Evolutionary conservation across 805 yeast genomes (phyloP).

Genomic region (Ogataea henricii): DNA sequence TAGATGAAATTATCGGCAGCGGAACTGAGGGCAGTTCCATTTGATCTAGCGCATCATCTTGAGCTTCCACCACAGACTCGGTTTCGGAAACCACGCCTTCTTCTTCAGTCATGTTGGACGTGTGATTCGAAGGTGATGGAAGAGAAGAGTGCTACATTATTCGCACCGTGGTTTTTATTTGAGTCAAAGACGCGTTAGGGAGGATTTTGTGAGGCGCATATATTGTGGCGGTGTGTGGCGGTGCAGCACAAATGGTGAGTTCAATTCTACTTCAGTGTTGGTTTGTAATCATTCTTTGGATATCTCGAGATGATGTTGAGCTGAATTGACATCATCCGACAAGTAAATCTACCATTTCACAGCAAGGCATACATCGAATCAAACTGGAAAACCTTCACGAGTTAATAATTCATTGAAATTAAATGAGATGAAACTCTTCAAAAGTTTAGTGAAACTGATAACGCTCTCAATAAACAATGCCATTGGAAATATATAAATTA

Average conservation of each 20-base stretch:
- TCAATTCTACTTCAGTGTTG: too few species aligned
- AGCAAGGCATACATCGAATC: too few species aligned
- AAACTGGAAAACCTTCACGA: too few species aligned
- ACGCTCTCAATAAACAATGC: conserved; percentile 9
- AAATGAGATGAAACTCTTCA: background rate
- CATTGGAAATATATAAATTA: conserved; percentile 8
- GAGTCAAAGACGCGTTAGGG: background rate
- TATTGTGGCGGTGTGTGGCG: conserved; percentile 3
- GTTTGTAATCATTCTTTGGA: too few species aligned
- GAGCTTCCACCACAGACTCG: conserved; percentile 38
- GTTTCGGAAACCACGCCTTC: conserved; percentile 44
- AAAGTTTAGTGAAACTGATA: background rate
- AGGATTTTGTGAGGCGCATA: background rate
- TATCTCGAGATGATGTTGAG: too few species aligned
- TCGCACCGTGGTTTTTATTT: background rate
- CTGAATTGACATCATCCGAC: too few species aligned
- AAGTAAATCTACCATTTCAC: too few species aligned
- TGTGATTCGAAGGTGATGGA: background rate
- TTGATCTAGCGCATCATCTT: conserved; percentile 7
- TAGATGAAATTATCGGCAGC: conserved; percentile 34
- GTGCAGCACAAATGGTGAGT: background rate
- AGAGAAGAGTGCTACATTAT: background rate
- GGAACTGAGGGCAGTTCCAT: conserved; percentile 35
- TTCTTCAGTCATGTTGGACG: background rate
- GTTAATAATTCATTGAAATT: too few species aligned